A percentile compares a stretch with the other conserved stretches of the same genome.
Evolutionary conservation across 2,329 filamentous ascomycete genomes (phyloP).

Genomic region (Daldinia sp.): DNA sequence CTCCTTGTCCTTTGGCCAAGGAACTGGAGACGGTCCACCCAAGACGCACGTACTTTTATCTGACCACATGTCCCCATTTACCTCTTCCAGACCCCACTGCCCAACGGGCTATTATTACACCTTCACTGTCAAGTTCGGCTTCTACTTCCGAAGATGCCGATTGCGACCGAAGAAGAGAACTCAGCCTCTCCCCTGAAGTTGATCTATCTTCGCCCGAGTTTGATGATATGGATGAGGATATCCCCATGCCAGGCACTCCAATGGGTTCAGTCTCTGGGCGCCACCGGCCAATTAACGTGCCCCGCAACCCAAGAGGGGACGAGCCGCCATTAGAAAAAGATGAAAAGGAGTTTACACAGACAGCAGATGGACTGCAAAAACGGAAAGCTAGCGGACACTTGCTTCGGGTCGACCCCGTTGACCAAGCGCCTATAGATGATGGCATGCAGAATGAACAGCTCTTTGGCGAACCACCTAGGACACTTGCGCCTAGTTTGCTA

Average conservation of each 20-base stretch:
- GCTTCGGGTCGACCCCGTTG: slow-evolving; percentile 52
- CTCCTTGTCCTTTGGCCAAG: slow-evolving; percentile 90
- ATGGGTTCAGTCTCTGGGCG: slow-evolving; percentile 65
- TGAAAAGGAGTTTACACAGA: slow-evolving; percentile 96
- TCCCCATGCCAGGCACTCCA: slow-evolving; percentile 70
- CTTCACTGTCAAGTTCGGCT: slow-evolving; percentile 79
- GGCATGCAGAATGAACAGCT: slow-evolving; percentile 63
- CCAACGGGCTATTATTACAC: slow-evolving; percentile 77
- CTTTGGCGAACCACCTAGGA: slow-evolving; percentile 60
- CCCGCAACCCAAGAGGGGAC: slow-evolving; percentile 76
- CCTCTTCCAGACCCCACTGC: slow-evolving; percentile 75
- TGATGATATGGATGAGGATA: slow-evolving; percentile 76
- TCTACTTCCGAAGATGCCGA: slow-evolving; percentile 80
- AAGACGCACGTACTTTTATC: slow-evolving; percentile 94
- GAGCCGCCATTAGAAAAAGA: slow-evolving; percentile 93
- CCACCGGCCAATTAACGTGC: slow-evolving; percentile 55
- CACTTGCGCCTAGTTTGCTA: slow-evolving; percentile 51
- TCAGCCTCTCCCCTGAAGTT: slow-evolving; percentile 93
- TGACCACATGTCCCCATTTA: slow-evolving; percentile 88
- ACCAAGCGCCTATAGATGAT: slow-evolving; percentile 58
- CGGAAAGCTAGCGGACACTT: slow-evolving; percentile 67
- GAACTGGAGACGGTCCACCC: slow-evolving; percentile 93
- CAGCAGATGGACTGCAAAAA: slow-evolving; percentile 84
- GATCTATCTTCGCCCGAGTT: slow-evolving; percentile 90
- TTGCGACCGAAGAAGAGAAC: slow-evolving; percentile 71